A percentile compares a stretch with the other conserved stretches of the same genome.
Conservation (phyloP, 768 basidiomycete genomes). For the Galerina marginata region DNA sequence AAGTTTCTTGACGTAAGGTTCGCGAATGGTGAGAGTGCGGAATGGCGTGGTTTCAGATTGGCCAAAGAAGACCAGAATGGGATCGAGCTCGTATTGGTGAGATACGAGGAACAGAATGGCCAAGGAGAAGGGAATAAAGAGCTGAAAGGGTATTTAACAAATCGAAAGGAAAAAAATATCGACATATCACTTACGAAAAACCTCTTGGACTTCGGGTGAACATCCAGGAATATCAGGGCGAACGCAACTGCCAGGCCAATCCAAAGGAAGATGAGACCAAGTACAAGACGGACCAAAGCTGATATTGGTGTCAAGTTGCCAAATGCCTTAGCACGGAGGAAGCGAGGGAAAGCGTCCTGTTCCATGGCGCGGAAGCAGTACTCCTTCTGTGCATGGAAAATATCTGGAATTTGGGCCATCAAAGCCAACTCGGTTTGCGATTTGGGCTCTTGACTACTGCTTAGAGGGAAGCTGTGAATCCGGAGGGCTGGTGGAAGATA, state of each 20-base stretch:
- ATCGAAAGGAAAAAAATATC: constrained; percentile 1
- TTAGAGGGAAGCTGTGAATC: constrained; percentile 89
- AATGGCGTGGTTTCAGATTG: constrained; percentile 98
- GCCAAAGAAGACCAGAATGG: constrained; percentile 90
- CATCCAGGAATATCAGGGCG: constrained; percentile 92
- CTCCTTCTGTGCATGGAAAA: constrained; percentile 97
- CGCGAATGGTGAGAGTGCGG: constrained; percentile 88
- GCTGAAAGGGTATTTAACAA: constrained; percentile 49
- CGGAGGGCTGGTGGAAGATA: constrained; percentile 94
- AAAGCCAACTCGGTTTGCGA: constrained; percentile 69
- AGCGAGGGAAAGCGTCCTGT: constrained; percentile 92
- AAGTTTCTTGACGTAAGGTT: constrained; percentile 93
- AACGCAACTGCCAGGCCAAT: constrained; percentile 92
- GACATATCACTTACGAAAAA: constrained; percentile 80
- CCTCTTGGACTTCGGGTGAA: constrained; percentile 88
- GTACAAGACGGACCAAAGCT: constrained; percentile 82
- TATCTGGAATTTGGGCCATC: constrained; percentile 92
- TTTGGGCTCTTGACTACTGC: constrained; percentile 72
- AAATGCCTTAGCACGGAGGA: constrained; percentile 96
- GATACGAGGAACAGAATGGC: constrained; percentile 92
- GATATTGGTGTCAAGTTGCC: constrained; percentile 95
- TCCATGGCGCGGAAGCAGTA: constrained; percentile 97
- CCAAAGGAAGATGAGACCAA: constrained; percentile 89
- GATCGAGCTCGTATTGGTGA: constrained; percentile 97
- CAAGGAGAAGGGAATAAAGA: constrained; percentile 92